These are phyloP conservation scores for Chrysanthemum seticuspe DNA, from an alignment of 129 eudicot genomes.

Conservation along the genomic window DNA sequence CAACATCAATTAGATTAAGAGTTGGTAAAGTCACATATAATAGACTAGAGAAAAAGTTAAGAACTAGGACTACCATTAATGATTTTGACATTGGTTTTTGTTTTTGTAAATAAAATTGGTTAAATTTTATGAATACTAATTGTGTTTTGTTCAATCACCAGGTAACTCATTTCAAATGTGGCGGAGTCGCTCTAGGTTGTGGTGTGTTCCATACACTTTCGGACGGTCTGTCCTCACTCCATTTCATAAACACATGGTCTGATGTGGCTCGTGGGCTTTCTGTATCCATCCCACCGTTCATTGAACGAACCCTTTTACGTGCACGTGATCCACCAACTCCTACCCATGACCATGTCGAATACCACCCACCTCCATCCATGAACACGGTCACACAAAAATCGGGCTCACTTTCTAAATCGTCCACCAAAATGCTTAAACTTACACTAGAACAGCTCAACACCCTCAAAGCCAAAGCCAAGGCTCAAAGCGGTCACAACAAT, in stretches of 20 bases:
- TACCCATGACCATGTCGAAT: conserved; percentile 43
- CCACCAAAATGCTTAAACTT: conserved; percentile 49
- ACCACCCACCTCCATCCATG: conserved; percentile 56
- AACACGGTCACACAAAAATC: not conserved
- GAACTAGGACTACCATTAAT: not conserved
- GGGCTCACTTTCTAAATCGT: conserved; percentile 27
- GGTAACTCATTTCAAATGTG: conserved; percentile 63
- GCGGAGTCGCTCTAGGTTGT: conserved; percentile 53
- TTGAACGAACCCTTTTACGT: conserved; percentile 61
- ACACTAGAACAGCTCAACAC: conserved; percentile 47
- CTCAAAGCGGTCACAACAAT: conserved; percentile 22
- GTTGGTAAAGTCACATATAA: not conserved
- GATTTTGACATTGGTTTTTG: not conserved
- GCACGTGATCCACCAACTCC: conserved; percentile 63
- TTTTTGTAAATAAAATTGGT: not conserved
- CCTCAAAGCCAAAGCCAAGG: conserved; percentile 53
- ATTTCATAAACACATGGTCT: conserved; percentile 65
- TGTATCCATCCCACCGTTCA: conserved; percentile 56
- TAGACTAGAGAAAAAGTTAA: not conserved
- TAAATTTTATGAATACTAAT: too few species aligned
- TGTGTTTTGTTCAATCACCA: not conserved
- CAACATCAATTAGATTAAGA: not conserved
- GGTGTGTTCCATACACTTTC: conserved; percentile 48
- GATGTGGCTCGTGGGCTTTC: conserved; percentile 56
- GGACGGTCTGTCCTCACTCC: conserved; percentile 50